A percentile compares a stretch with the other conserved stretches of the same genome.
These are phyloP conservation scores for Ustilaginoidea virens DNA, from an alignment of 2,329 filamentous ascomycete genomes.

Conservation along the genomic window DNA sequence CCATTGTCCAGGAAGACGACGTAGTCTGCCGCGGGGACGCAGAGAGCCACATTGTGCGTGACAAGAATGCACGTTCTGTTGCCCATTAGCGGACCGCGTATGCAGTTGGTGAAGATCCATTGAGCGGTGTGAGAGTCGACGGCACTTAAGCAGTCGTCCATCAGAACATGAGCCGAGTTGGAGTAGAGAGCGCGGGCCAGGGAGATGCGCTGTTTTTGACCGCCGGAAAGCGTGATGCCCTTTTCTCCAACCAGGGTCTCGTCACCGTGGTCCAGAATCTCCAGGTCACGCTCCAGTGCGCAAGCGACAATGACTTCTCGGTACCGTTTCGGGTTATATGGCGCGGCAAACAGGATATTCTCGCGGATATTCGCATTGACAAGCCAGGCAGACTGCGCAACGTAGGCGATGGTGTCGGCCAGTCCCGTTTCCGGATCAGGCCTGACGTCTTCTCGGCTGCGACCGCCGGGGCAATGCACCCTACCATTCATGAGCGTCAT, in stretches of 20 bases:
- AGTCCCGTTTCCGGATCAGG: conserved; percentile 72
- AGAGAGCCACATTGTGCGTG: conserved; percentile 87
- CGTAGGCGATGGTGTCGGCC: conserved; percentile 87
- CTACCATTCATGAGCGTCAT: conserved; percentile 76
- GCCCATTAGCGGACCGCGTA: conserved; percentile 78
- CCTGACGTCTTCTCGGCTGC: conserved; percentile 70
- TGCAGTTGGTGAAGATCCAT: conserved; percentile 92
- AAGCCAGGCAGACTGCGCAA: conserved; percentile 92
- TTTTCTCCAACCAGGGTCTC: conserved; percentile 93
- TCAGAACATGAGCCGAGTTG: conserved; percentile 73
- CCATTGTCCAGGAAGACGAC: conserved; percentile 84
- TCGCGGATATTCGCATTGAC: conserved; percentile 92
- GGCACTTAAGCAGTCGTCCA: conserved; percentile 91
- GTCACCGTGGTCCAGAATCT: conserved; percentile 85
- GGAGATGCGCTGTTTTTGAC: conserved; percentile 94
- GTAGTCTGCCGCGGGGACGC: conserved; percentile 63
- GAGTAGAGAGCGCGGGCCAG: conserved; percentile 96
- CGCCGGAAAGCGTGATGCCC: conserved; percentile 88
- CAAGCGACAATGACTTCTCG: conserved; percentile 80
- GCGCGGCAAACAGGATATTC: conserved; percentile 82
- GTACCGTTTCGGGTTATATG: conserved; percentile 70
- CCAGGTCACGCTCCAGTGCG: conserved; percentile 76
- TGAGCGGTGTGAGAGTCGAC: conserved; percentile 96
- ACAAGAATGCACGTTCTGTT: conserved; percentile 86
- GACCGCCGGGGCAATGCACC: conserved; percentile 73